Evolutionary conservation across 768 basidiomycete species (phyloP).

Genomic region (Strobilomyces confusus): DNA sequence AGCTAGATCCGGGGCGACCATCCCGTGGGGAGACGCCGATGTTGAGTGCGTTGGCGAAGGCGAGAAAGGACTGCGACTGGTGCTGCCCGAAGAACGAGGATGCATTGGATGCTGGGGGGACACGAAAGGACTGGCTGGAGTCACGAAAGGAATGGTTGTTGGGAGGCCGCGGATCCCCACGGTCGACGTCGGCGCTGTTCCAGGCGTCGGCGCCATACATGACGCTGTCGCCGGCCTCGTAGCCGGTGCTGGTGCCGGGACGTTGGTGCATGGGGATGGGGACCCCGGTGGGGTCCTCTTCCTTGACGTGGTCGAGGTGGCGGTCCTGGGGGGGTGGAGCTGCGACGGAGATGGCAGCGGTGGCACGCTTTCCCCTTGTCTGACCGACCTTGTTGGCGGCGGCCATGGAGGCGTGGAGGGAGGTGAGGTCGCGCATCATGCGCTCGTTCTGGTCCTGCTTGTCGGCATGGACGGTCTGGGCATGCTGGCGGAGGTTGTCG

Average conservation of each 20-base stretch:
- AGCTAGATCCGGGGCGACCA: slow-evolving; percentile 44
- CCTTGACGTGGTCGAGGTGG: slow-evolving; percentile 35
- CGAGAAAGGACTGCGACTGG: slow-evolving; percentile 68
- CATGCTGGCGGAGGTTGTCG: slow-evolving; percentile 96
- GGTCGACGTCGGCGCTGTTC: slow-evolving; percentile 35
- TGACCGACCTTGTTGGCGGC: slow-evolving; percentile 41
- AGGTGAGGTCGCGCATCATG: slow-evolving; percentile 89
- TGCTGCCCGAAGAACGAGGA: slow-evolving; percentile 38
- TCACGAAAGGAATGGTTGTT: slow-evolving; percentile 72
- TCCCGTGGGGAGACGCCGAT: slow-evolving; percentile 40
- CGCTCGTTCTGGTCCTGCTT: slow-evolving; percentile 83
- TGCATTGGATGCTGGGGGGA: slow-evolving; percentile 42
- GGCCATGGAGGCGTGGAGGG: slow-evolving; percentile 79
- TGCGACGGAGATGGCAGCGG: slow-evolving; percentile 17
- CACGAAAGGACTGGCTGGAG: slow-evolving; percentile 81
- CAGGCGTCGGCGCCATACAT: slow-evolving; percentile 32
- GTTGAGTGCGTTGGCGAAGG: slow-evolving; percentile 47
- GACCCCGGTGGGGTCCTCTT: slow-evolving; percentile 35
- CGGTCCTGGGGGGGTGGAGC: neutral
- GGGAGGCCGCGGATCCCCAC: slow-evolving; percentile 34
- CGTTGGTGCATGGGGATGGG: slow-evolving; percentile 42
- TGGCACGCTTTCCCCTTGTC: slow-evolving; percentile 38
- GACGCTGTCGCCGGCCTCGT: slow-evolving; percentile 47
- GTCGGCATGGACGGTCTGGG: slow-evolving; percentile 96
- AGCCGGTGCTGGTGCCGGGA: slow-evolving; percentile 72